Evolutionary conservation across 371 early-diverging fungal species (phyloP).

Genomic region (Apophysomyces elegans): DNA sequence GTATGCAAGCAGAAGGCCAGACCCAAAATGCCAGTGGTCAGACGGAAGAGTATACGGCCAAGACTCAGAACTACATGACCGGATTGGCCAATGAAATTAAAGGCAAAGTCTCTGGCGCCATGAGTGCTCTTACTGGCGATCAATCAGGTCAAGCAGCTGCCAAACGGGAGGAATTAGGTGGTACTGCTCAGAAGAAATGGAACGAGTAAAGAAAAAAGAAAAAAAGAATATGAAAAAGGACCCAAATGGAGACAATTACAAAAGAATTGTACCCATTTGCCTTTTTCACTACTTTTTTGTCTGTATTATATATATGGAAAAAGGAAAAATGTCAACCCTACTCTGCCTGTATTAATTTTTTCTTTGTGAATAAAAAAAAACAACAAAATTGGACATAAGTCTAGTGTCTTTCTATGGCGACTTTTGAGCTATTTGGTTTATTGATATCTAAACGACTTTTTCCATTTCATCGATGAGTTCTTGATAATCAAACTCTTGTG

Average conservation of each 20-base stretch:
- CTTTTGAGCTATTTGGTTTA: neutral
- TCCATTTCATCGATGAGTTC: slow-evolving; percentile 70
- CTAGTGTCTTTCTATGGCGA: no score
- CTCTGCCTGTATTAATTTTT: no score
- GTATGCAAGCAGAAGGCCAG: slow-evolving; percentile 45
- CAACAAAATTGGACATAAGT: no score
- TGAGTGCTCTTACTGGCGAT: slow-evolving; percentile 32
- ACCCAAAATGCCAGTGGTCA: slow-evolving; percentile 41
- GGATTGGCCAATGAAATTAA: slow-evolving; percentile 28
- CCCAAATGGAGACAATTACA: neutral
- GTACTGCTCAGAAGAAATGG: slow-evolving; percentile 30
- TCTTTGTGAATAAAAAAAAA: no score
- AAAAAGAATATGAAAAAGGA: neutral
- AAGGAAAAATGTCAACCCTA: neutral
- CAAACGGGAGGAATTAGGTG: slow-evolving; percentile 26
- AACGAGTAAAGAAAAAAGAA: slow-evolving; percentile 19
- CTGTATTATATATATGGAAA: neutral
- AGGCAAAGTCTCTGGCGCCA: slow-evolving; percentile 37
- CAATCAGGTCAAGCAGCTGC: slow-evolving; percentile 18
- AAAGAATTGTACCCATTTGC: neutral
- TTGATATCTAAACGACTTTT: slow-evolving; percentile 48
- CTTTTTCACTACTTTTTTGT: neutral
- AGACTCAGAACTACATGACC: slow-evolving; percentile 28
- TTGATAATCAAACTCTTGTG: slow-evolving; percentile 79
- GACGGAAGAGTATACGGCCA: slow-evolving; percentile 38